These are phyloP conservation scores for Aureobasidium pullulans DNA, from an alignment of 2,329 filamentous ascomycete genomes.

Conservation along the genomic window DNA sequence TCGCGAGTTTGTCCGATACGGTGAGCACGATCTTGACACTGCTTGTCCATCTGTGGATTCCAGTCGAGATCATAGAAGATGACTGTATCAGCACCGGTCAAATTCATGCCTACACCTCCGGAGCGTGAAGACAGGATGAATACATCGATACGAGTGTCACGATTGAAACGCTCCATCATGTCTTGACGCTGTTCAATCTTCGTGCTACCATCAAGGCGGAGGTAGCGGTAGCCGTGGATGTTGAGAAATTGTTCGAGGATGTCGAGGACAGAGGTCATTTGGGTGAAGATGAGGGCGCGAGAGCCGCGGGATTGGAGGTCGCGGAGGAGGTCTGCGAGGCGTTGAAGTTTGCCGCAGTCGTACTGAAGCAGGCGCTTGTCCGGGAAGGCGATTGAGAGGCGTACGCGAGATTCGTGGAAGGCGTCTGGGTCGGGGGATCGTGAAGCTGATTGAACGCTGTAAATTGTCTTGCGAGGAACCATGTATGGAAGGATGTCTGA, in stretches of 20 bases:
- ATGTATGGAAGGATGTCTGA: constrained; percentile 64
- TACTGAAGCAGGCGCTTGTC: constrained; percentile 95
- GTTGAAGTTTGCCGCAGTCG: constrained; percentile 93
- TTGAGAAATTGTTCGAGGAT: constrained; percentile 97
- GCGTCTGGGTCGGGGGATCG: constrained; percentile 51
- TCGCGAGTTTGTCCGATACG: constrained; percentile 96
- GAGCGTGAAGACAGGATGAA: constrained; percentile 95
- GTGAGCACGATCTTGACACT: constrained; percentile 95
- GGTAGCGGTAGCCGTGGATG: constrained; percentile 93
- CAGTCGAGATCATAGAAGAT: constrained; percentile 99
- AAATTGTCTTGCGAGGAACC: constrained; percentile 27
- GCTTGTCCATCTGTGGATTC: constrained; percentile 99
- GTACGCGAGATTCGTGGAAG: constrained; percentile 89
- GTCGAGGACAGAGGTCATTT: constrained; percentile 98
- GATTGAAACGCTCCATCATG: constrained; percentile 90
- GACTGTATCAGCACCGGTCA: constrained; percentile 93
- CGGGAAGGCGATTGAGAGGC: constrained; percentile 89
- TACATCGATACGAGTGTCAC: constrained; percentile 77
- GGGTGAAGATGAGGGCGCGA: constrained; percentile 93
- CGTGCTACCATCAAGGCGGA: constrained; percentile 91
- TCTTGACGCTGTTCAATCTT: constrained; percentile 95
- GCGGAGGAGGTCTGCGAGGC: constrained; percentile 76
- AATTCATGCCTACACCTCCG: constrained; percentile 89
- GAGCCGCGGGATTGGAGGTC: constrained; percentile 84
- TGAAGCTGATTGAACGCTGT: constrained; percentile 39